Base-by-base conservation (phyloP, 352 stramenopile species). In the Pythium utonaiense region DNA sequence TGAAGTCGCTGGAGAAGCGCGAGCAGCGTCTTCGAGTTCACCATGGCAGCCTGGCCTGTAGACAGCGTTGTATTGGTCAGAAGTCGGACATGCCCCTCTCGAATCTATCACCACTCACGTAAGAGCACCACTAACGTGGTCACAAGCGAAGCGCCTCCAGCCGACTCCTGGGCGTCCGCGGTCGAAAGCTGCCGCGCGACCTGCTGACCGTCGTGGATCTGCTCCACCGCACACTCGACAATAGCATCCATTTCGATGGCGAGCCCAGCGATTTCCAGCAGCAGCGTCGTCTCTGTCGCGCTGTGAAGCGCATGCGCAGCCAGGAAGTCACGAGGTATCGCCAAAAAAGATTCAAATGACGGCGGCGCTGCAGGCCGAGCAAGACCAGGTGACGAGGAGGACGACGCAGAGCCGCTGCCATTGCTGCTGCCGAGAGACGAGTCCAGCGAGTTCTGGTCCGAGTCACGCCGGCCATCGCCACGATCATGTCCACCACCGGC, bases 221-320 rank as follows among this genome's bases (percentile, higher is more conserved):
- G 73, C 36, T 80, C 73, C 17, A 66, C 14, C 16, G 69, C 41
- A 16, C 56, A 53, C 25, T 71, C 71, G 10, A 68, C 19, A 19
- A 80, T 54, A 17, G 65, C 57, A 34, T 80, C 73, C 61, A 78
- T 71, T 60, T 78, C 73, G 16, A 67, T 57, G n/a, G 67, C 67
- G 14, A 67, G 30, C 12, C 48, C 44, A 19, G 64, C 28, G 4
- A 80, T 38, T n/a, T 80, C 72, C 5, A 71, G 53, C 0, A 75
- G 54, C 38, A 69, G 48, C n/a, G 64, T 67, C 27, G 53, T 33
- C 22, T 72, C 67, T 1, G 60, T 67, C 24, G 57, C 28, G 24
- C 36, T 62, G 44, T 59, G 52, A 24, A 53, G n/a, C 7, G 51
- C 45, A 45, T 71, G 41, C 16, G 24, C 53, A 6, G 62, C 52